Evolutionary conservation across 257 asterid genomes (phyloP), one percentile per base, ranked within the genome.

Genomic region (Nicotiana paniculata): DNA sequence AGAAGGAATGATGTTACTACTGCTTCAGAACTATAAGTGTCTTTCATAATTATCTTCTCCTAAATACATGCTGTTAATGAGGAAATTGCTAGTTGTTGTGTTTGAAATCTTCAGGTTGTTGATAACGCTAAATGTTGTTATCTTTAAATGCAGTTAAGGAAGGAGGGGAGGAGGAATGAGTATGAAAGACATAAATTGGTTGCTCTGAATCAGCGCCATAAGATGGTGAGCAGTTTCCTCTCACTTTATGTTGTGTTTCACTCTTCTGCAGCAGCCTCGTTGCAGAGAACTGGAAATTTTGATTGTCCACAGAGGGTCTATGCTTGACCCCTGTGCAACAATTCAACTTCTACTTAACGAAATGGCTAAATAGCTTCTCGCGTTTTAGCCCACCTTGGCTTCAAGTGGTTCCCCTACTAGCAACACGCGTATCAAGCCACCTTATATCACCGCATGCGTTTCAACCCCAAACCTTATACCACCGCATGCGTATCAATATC

Each of bases 131-230:
- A 28, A 6, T 1, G 30, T 18, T 12, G 54, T 18, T 54, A 32
- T 55, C 24, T 61, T 9, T 33, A 77, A 79, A 66, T 81, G 30
- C 95, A 95, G 99, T 87, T 95, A 87, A 91, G 89, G 90, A 95
- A 93, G 88, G 99, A 95, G 83, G 99, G 99, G 77, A 90, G 97
- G 90, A 90, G 93, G 90, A 95, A 93, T 57, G 99, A 93, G 86
- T 93, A 93, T 83, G 99, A 96, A 80, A 90, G 99, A 84, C 98
- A 96, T 88, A 96, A 96, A 87, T 78, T 93, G 86, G 97, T 90
- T 86, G 94, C 99, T 81, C 63, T 96, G 89, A 96, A 96, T 88
- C 99, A 93, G 82, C 97, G 99, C 21, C 99, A 96, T 87, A 96
- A 93, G 83, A 88, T 96, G 96, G 99, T 95, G 84, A 82, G 91